Percentiles rank a stretch among this genome's conserved stretches.
Evolutionary conservation across 1,284 basidiomycete genomes (phyloP).

Genomic region (Cryptococcus sp.): DNA sequence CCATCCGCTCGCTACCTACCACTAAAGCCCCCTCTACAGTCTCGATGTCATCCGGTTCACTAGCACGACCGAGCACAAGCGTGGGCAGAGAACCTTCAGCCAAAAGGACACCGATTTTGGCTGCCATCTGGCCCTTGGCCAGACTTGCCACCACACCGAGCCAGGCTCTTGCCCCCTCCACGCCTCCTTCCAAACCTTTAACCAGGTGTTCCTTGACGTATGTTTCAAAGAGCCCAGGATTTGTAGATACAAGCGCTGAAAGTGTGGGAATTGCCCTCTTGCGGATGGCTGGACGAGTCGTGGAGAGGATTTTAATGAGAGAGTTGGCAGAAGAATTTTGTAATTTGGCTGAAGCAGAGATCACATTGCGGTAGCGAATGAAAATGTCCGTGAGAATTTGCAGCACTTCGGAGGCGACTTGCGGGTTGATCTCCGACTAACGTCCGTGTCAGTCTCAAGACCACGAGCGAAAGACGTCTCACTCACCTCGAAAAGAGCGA

Average conservation of each 20-base stretch:
- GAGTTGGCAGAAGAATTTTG: constrained; percentile 65
- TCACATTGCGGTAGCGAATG: constrained; percentile 68
- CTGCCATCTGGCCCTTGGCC: constrained; percentile 35
- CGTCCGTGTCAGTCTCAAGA: too few species aligned
- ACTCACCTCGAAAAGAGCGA: constrained; percentile 74
- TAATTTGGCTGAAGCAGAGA: constrained; percentile 59
- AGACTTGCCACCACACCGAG: constrained; percentile 36
- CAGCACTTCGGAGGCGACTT: constrained; percentile 84
- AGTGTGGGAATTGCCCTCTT: constrained; percentile 87
- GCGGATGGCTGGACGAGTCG: constrained; percentile 77
- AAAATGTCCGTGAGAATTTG: constrained; percentile 90
- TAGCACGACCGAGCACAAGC: constrained; percentile 30
- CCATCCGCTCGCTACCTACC: constrained; percentile 14
- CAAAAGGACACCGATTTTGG: constrained; percentile 33
- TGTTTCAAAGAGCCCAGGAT: constrained; percentile 31
- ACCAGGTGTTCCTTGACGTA: constrained; percentile 30
- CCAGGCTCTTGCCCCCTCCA: constrained; percentile 38
- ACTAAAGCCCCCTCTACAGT: constrained; percentile 45
- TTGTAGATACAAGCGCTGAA: constrained; percentile 35
- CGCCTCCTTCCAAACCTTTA: constrained; percentile 25
- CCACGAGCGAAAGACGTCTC: neutral
- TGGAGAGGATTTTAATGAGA: constrained; percentile 72
- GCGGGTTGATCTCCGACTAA: constrained; percentile 63
- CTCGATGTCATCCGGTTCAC: constrained; percentile 41
- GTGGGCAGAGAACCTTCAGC: constrained; percentile 33